Evolutionary conservation across 148 eudicot species (phyloP), one percentile per base, ranked within the genome.

Genomic region (Diospyros lotus): DNA sequence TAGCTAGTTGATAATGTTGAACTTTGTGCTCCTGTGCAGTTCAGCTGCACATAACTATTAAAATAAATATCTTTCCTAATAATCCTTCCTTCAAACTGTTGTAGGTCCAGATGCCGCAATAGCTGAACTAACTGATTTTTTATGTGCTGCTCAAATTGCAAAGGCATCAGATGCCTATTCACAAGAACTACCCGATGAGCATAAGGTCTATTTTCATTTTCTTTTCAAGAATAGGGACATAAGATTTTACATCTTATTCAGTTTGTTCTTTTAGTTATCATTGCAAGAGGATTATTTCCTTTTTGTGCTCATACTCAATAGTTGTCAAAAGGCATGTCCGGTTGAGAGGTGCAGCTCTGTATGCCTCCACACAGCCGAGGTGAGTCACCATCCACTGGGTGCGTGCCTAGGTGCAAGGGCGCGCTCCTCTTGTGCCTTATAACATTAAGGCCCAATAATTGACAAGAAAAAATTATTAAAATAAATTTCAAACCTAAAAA

Each of bases 131-230:
- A 82, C 94, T 13, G 92, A 92, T 76, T 89, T 86, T 52, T 82
- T 95, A 62, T 77, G 62, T 61, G 98, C 94, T 77, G 98, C 98
- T 60, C 97, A 90, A 80, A 60, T 86, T 80, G 90, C 96, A 38
- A 87, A 88, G 82, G 89, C 84, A 17, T 85, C 77, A 58, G 90
- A 86, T 77, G 68, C 74, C 2, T 79, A 77, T 78, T 79, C 78
- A 18, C 80, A 68, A 44, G 71, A 72, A 17, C 64, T 65, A 66
- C 85, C 77, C 7, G 77, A 64, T 7, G 87, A 81, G 28, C 82
- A 76, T 56, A 79, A 78, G 85, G 85, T 81, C 48, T 59, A 5
- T 10, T 46, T 9, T 70, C 50, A n/a, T 14, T 42, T 14, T 15
- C 17, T 55, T 55, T 54, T 17, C 39, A 17, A 3, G 9, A 12